Evolutionary conservation across 768 basidiomycete genomes (phyloP), one percentile per base, ranked within the genome.

Genomic region (Boletus subcaerulescens): DNA sequence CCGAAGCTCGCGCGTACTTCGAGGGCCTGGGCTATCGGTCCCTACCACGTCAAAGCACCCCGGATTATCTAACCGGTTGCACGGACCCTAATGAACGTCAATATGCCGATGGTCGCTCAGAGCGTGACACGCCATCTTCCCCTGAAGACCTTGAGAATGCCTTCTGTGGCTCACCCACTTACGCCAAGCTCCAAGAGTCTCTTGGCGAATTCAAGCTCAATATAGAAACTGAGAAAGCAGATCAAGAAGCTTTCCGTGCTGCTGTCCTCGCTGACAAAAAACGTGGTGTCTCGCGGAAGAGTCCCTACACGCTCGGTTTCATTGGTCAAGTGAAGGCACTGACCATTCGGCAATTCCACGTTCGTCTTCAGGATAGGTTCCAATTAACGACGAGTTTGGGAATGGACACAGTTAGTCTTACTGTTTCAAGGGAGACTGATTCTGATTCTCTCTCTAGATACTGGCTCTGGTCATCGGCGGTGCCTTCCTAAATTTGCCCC

Each of bases 31-130:
- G 92, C 17, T 91, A 84, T 71, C 80, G 81, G 36, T 57, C 88
- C 18, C 82, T 89, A 24, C 87, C 89, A 51, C 85, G 91, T 38
- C 92, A 94, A 70, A 91, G 84, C 60, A 90, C 89, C 14, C 84
- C 91, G 11, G 92, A 94, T 67, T 94, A 89, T 69, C 79, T 94
- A 20, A 90, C 89, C 20, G 87, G 87, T 7, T 87, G 86, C 70
- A 89, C 93, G 3, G 90, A 91, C 63, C 81, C 85, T 0, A 91
- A 93, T 62, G 92, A 96, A 73, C 88, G 93, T 24, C 87, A 85
- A 65, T 87, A 89, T 60, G 81, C 84, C 0, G 72, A 80, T 3
- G 89, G 86, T 6, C 80, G 77, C 22, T 82, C 84, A 11, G 76
- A 74, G 13, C 57, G 59, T 1, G 78, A 85, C 57, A 85, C 85